These are phyloP conservation scores for Alternaria metachromatica DNA, from an alignment of 2,329 filamentous ascomycete species.

Conservation along the genomic window DNA sequence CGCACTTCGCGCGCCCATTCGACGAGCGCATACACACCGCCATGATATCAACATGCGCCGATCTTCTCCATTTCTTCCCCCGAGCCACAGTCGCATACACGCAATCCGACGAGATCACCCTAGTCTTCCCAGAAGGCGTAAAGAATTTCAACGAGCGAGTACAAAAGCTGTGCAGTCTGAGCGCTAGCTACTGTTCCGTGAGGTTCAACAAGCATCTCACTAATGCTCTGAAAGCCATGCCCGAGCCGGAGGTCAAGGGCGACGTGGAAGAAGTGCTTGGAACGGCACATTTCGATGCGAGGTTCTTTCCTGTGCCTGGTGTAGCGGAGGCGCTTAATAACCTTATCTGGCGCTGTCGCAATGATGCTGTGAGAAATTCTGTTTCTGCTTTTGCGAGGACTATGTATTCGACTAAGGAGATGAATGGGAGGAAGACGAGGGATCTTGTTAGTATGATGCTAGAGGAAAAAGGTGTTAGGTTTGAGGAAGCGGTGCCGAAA, in stretches of 20 bases:
- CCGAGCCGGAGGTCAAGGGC: slow-evolving; percentile 27
- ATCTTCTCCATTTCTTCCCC: slow-evolving; percentile 37
- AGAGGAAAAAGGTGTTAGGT: slow-evolving; percentile 29
- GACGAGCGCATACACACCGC: slow-evolving; percentile 42
- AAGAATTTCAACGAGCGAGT: slow-evolving; percentile 37
- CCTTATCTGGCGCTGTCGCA: slow-evolving; percentile 40
- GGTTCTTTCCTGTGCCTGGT: slow-evolving; percentile 35
- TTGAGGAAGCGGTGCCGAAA: slow-evolving; percentile 35
- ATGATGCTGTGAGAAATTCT: slow-evolving; percentile 40
- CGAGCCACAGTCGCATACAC: slow-evolving; percentile 41
- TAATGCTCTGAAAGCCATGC: slow-evolving; percentile 12
- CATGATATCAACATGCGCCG: slow-evolving; percentile 34
- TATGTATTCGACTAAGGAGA: slow-evolving; percentile 29
- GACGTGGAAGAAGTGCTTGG: slow-evolving; percentile 20
- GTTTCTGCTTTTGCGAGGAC: slow-evolving; percentile 37
- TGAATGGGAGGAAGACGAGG: slow-evolving; percentile 32
- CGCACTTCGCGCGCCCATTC: slow-evolving; percentile 36
- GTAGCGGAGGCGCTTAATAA: slow-evolving; percentile 39
- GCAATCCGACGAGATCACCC: slow-evolving; percentile 44
- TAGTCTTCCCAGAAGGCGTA: slow-evolving; percentile 38
- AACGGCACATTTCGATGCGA: slow-evolving; percentile 39
- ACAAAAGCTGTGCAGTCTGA: slow-evolving; percentile 39
- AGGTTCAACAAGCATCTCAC: slow-evolving; percentile 35
- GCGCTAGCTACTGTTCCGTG: slow-evolving; percentile 38
- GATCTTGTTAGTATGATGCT: slow-evolving; percentile 36